A percentile compares a stretch with the other conserved stretches of the same genome.
Evolutionary conservation across 495 filamentous ascomycete genomes (phyloP).

Genomic region (Talaromyces nanjingensis): DNA sequence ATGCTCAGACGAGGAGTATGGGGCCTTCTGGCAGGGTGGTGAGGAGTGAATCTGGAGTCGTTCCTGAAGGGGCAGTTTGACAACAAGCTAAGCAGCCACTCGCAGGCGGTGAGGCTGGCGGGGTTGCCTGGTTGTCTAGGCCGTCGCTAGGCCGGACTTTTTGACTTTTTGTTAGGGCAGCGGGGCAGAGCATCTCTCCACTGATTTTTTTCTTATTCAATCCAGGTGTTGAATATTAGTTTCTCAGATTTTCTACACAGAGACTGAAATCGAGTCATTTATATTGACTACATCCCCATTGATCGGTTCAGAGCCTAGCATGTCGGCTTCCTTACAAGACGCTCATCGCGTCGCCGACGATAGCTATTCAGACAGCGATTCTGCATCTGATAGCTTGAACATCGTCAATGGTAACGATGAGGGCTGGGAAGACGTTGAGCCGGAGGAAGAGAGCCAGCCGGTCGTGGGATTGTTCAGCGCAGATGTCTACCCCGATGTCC

Average conservation of each 20-base stretch:
- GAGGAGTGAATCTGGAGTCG: not conserved
- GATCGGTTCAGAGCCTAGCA: not conserved
- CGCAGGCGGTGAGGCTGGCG: slow-evolving; percentile 8
- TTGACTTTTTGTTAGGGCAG: not conserved
- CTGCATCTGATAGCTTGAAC: slow-evolving; percentile 40
- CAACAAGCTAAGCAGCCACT: slow-evolving; percentile 2
- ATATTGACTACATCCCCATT: not conserved
- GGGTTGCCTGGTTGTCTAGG: slow-evolving; percentile 1
- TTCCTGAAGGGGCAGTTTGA: slow-evolving; percentile 11
- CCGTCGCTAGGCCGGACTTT: slow-evolving; percentile 5
- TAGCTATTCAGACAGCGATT: slow-evolving; percentile 5
- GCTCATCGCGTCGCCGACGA: slow-evolving; percentile 2
- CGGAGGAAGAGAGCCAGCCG: slow-evolving; percentile 55
- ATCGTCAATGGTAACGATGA: slow-evolving; percentile 45
- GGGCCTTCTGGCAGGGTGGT: not conserved
- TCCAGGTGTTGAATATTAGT: not conserved
- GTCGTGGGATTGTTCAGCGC: slow-evolving; percentile 68
- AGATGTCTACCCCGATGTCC: slow-evolving; percentile 55
- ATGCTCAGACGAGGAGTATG: not conserved
- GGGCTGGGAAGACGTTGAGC: slow-evolving; percentile 77
- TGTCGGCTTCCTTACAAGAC: slow-evolving; percentile 16
- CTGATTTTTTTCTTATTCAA: slow-evolving; percentile 9
- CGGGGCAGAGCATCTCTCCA: not conserved
- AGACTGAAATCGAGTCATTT: not conserved
- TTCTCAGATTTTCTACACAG: not conserved